Conservation (phyloP, 805 yeast species). For the Brettanomyces anomalus region DNA sequence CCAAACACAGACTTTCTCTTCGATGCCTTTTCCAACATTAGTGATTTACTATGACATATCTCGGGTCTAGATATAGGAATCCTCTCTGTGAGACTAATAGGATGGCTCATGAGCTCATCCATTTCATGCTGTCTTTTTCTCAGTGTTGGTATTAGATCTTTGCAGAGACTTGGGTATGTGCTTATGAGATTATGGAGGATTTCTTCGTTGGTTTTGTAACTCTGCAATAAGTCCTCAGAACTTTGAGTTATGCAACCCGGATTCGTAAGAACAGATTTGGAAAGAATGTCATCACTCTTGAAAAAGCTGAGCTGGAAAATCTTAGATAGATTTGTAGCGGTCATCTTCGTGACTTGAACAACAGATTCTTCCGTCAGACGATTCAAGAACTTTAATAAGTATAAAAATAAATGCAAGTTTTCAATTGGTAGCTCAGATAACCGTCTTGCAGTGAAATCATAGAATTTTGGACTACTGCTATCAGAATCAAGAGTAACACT, state of each 20-base stretch:
- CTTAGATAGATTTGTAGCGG: constrained; percentile 27
- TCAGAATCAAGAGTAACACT: neutral
- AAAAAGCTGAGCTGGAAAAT: constrained; percentile 31
- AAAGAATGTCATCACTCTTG: constrained; percentile 21
- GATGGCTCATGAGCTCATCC: constrained; percentile 10
- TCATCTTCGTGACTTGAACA: constrained; percentile 27
- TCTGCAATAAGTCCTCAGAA: constrained; percentile 21
- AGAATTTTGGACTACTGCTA: neutral
- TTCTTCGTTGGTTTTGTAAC: constrained; percentile 21
- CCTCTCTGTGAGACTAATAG: neutral
- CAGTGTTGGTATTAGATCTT: constrained; percentile 7
- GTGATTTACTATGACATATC: constrained; percentile 8
- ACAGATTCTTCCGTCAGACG: constrained; percentile 15
- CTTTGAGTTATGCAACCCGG: constrained; percentile 6
- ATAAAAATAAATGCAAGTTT: constrained; percentile 24
- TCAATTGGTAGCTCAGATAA: constrained; percentile 18
- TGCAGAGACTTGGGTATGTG: constrained; percentile 8
- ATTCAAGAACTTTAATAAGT: constrained; percentile 21
- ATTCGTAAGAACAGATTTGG: constrained; percentile 4
- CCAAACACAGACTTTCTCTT: constrained; percentile 21
- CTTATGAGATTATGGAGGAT: constrained; percentile 21
- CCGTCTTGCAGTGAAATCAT: neutral
- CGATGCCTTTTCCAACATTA: constrained; percentile 11
- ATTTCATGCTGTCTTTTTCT: constrained; percentile 4
- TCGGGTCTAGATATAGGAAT: constrained; percentile 7